Evolutionary conservation across 768 basidiomycete species (phyloP).

Genomic region (Mycena belliarum): DNA sequence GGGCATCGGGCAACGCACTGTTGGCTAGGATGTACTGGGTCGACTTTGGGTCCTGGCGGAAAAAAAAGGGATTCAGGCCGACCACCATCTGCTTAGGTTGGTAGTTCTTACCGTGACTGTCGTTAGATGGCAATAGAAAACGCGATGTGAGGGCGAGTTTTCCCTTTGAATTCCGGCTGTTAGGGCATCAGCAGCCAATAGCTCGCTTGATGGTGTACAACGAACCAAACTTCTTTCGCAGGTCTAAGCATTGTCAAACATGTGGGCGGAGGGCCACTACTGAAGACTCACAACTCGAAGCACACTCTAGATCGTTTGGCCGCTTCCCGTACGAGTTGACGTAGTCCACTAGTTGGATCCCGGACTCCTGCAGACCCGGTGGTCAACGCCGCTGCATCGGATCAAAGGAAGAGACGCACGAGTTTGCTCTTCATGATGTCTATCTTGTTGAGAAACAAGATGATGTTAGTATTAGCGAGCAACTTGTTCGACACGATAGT

Average conservation of each 20-base stretch:
- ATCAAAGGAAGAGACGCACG: conserved; percentile 8
- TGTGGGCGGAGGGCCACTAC: conserved; percentile 8
- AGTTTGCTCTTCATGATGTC: conserved; percentile 73
- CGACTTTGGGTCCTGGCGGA: conserved; percentile 52
- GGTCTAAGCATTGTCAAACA: conserved; percentile 31
- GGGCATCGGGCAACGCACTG: conserved; percentile 30
- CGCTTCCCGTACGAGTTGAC: conserved; percentile 72
- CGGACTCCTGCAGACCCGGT: conserved; percentile 38
- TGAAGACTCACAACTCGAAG: conserved; percentile 57
- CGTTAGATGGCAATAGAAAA: conserved; percentile 69
- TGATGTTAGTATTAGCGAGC: conserved; percentile 68
- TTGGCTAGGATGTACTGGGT: conserved; percentile 54
- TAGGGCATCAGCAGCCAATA: not conserved
- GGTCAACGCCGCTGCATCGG: not conserved
- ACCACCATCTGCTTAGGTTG: not conserved
- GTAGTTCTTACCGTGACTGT: conserved; percentile 63
- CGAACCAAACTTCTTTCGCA: conserved; percentile 48
- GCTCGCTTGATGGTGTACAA: conserved; percentile 7
- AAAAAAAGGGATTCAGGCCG: not conserved
- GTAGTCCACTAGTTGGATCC: conserved; percentile 64
- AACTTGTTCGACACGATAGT: conserved; percentile 71
- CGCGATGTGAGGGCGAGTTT: conserved; percentile 43
- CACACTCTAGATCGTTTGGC: conserved; percentile 68
- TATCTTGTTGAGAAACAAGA: conserved; percentile 83
- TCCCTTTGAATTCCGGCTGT: conserved; percentile 45